Percentiles rank a stretch among this genome's conserved stretches.
Evolutionary conservation across 495 filamentous ascomycete genomes (phyloP).

Genomic region (Penicillium egyptiacum): DNA sequence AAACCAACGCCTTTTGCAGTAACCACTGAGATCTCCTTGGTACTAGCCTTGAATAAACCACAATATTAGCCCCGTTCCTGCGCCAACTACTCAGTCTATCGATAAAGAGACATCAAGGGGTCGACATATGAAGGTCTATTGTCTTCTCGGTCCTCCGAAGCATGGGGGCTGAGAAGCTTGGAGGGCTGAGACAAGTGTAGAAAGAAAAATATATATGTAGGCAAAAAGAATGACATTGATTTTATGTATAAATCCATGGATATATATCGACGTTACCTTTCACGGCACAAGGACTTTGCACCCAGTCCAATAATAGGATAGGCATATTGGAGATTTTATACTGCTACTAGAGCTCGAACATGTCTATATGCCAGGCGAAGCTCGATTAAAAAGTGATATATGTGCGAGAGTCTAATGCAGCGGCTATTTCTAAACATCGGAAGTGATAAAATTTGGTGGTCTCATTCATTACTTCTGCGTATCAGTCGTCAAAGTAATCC

Average conservation of each 20-base stretch:
- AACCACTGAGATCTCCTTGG: background rate
- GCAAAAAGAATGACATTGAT: background rate
- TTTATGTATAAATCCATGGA: background rate
- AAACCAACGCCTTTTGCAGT: background rate
- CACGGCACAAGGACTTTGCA: background rate
- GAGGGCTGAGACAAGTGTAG: background rate
- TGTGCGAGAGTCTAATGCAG: background rate
- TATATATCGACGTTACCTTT: background rate
- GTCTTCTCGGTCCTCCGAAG: background rate
- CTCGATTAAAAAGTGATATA: background rate
- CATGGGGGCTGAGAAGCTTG: background rate
- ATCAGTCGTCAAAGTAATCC: conserved; percentile 25
- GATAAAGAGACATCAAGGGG: background rate
- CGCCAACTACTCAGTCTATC: background rate
- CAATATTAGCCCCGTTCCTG: background rate
- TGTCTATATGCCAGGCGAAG: background rate
- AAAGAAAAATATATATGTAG: background rate
- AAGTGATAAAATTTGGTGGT: background rate
- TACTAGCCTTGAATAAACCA: background rate
- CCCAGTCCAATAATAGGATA: background rate
- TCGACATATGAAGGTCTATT: background rate
- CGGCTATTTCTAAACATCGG: background rate
- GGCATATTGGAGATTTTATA: background rate
- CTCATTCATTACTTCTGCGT: conserved; percentile 18
- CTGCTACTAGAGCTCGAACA: background rate